Percentiles rank a stretch among this genome's conserved stretches.
phyloP scores from a whole-genome alignment of 1,284 basidiomycete genomes.

The Termitomyces sp. region DNA sequence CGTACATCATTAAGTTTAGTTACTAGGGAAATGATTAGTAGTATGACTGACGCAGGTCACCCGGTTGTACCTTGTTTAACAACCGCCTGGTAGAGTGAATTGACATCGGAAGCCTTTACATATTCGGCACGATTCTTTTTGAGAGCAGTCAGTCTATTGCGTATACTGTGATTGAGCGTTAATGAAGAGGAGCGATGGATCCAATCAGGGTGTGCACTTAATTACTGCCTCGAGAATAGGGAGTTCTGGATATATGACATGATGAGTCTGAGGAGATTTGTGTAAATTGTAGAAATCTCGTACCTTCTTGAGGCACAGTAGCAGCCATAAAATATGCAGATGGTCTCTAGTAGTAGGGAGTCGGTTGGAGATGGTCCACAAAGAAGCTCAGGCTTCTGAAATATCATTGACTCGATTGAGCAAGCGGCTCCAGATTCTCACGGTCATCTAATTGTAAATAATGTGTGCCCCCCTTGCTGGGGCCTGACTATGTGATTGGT shows the following conservation, averaged over 20 bases:
- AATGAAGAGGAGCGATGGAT: slow-evolving; percentile 6
- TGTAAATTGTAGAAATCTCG: background rate
- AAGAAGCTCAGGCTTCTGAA: background rate
- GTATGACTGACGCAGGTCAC: background rate
- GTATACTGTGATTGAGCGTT: slow-evolving; percentile 56
- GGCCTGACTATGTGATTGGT: background rate
- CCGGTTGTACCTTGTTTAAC: slow-evolving; percentile 80
- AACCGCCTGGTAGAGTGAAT: slow-evolving; percentile 88
- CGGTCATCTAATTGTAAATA: no score
- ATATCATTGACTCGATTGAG: slow-evolving; percentile 10
- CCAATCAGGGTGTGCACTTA: slow-evolving; percentile 51
- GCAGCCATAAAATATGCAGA: slow-evolving; percentile 43
- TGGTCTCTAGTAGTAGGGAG: background rate
- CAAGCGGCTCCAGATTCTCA: slow-evolving; percentile 18
- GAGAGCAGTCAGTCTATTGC: slow-evolving; percentile 83
- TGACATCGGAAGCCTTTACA: slow-evolving; percentile 91
- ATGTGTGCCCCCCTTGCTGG: no score
- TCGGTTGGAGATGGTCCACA: background rate
- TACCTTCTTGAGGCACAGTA: slow-evolving; percentile 73
- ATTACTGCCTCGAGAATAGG: slow-evolving; percentile 95
- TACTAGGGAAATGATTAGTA: slow-evolving; percentile 47
- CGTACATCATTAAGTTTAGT: slow-evolving; percentile 90
- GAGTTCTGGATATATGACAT: slow-evolving; percentile 54
- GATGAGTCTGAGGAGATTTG: slow-evolving; percentile 3
- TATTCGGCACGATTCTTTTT: slow-evolving; percentile 87